Base-by-base conservation (phyloP, 352 stramenopile genomes). In the Pythium sukuiense region DNA sequence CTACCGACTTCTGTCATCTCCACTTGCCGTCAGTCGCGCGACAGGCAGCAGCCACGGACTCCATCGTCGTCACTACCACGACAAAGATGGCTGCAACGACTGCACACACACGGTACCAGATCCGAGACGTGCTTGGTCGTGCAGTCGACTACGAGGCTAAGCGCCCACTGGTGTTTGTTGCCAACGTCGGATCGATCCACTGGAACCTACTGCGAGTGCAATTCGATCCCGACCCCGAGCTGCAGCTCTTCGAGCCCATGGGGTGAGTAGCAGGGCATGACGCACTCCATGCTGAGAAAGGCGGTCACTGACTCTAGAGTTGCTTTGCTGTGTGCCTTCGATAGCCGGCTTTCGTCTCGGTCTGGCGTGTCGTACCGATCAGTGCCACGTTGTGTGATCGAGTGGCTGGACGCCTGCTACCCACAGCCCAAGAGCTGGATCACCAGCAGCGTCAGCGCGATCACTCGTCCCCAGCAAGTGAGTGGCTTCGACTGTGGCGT, bases 181-280 rank as follows among this genome's bases (percentile, higher is more conserved):
- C 88, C 33, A 96, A 97, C 63, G 78, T 87, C 27, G 77, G 81
- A 8, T 74, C 76, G 41, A 89, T 95, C 57, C 89, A 97, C 76
- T 97, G 89, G 89, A 96, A 96, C 52, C 71, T 97, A 29, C 81
- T 96, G 39, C 87, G 89, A 18, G 82, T 96, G 52, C 79, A 93
- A 73, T 68, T 92, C n/a, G 18, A 69, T 3, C 85, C 86, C 1
- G 67, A 77, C 2, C 76, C 87, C 1, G 76, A 85, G 62, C 71
- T 97, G 13, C 85, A 97, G 73, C 75, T 97, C 9, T 97, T 97
- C 66, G 89, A 97, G 58, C 89, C 89, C 7, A 93, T 96, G 82
- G 89, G 89, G 70, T 85, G 61, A 45, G 70, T 74, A n/a, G n/a
- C n/a, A n/a, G n/a, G n/a, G n/a, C n/a, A n/a, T n/a, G n/a, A n/a